Base-by-base conservation (phyloP, 495 filamentous ascomycete species). In the Wilcoxina mikolae region DNA sequence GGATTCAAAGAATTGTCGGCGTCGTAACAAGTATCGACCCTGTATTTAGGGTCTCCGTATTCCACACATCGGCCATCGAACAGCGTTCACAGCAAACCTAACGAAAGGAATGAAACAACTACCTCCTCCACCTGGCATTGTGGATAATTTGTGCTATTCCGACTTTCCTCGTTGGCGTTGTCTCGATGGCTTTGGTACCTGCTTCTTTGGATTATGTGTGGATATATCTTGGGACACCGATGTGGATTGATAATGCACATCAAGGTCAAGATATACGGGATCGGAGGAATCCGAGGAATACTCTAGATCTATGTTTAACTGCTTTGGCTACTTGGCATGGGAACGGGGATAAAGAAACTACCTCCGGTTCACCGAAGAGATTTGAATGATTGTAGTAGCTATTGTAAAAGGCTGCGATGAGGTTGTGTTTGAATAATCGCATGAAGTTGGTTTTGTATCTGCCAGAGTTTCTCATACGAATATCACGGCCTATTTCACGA, bases 111-210 rank as follows among this genome's bases (percentile, higher is more conserved):
- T 75, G 77, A 54, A 66, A 68, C 12, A 72, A 76, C 15, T 72
- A 89, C 38, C 68, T 83, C 0, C 65, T 73, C 33, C 81, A 90
- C 10, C 73, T 88, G 20, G 57, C 82, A 2, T 72, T 95, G 56
- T 80, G 84, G 12, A 68, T 88, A n/a, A 65, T 81, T 12, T 73
- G 81, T 24, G 83, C 83, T 31, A 84, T 96, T 33, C 91, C 90
- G 17, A 87, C 87, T 0, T 89, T 96, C 61, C 64, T 93, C 29
- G 82, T 96, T 55, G 90, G 90, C 1, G 84, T 96, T 57, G 78
- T 95, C 3, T 94, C 81, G 69, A 95, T 94, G 89, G 83, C 73
- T 49, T 75, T 95, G 0, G 77, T 95, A 0, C 70, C 81, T 0
- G 59, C 72, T 1, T 60, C 72, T n/a, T n/a, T n/a, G 9, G 77